These are phyloP conservation scores for Lecanosticta acicola DNA, from an alignment of 2,329 filamentous ascomycete species.

Conservation along the genomic window DNA sequence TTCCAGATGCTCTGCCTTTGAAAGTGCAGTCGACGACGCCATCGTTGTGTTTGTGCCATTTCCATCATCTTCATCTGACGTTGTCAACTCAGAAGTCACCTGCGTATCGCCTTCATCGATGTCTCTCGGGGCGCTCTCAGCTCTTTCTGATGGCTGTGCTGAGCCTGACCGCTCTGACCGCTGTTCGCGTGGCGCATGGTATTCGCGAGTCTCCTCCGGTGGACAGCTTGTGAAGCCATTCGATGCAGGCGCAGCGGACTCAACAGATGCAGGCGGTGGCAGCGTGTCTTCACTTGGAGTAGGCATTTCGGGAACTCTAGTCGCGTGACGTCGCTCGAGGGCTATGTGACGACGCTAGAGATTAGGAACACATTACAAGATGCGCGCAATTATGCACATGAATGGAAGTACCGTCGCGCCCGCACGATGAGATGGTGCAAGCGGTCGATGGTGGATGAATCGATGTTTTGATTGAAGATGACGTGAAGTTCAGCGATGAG, in stretches of 20 bases:
- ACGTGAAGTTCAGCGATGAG: not conserved
- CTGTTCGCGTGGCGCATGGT: constrained; percentile 24
- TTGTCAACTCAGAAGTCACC: not conserved
- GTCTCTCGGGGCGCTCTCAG: not conserved
- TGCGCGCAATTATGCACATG: constrained; percentile 10
- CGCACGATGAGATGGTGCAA: constrained; percentile 5
- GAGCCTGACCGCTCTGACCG: constrained; percentile 23
- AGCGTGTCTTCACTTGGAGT: constrained; percentile 21
- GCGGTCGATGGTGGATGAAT: not conserved
- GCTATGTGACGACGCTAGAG: constrained; percentile 5
- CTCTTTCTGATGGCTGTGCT: constrained; percentile 3
- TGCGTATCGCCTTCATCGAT: not conserved
- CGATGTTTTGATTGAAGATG: not conserved
- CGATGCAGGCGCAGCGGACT: constrained; percentile 5
- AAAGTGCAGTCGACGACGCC: constrained; percentile 8
- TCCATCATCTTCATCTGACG: constrained; percentile 15
- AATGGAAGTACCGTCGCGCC: constrained; percentile 6
- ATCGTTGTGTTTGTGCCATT: constrained; percentile 23
- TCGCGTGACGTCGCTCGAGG: constrained; percentile 21
- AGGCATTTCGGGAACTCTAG: constrained; percentile 20
- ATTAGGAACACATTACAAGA: constrained; percentile 15
- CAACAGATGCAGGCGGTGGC: constrained; percentile 1
- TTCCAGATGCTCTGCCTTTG: constrained; percentile 41
- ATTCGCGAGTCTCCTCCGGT: constrained; percentile 26
- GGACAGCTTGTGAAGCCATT: constrained; percentile 38